Percentiles rank a stretch among this genome's conserved stretches.
These are phyloP conservation scores for Noccaea bulbosa DNA, from an alignment of 345 rosid species.

Conservation along the genomic window DNA sequence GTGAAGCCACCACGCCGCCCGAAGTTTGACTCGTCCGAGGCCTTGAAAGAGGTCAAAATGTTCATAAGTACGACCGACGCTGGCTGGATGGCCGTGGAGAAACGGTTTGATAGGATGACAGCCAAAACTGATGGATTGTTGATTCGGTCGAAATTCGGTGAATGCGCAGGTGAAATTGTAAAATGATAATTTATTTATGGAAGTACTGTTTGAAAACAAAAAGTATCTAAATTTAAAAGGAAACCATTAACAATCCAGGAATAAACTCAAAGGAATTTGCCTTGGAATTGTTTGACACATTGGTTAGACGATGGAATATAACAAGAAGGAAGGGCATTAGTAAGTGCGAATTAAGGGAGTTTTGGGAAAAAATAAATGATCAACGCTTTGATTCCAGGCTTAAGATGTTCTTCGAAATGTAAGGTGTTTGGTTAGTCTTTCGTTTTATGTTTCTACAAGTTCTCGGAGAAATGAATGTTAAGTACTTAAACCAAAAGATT, in stretches of 20 bases:
- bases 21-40: not conserved
- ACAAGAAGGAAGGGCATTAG: constrained; percentile 45
- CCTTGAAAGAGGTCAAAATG: constrained; percentile 9
- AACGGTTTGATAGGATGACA: not conserved
- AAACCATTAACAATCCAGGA: constrained; percentile 41
- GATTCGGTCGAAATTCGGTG: not conserved
- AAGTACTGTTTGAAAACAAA: too few relatives aligned
- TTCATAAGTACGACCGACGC: constrained; percentile 9
- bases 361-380: constrained; percentile 66
- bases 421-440: constrained; percentile 32
- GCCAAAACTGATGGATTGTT: not conserved
- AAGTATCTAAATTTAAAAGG: not conserved
- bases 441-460: constrained; percentile 13
- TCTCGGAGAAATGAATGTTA: not conserved
- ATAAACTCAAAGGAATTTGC: constrained; percentile 71
- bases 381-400: constrained; percentile 70
- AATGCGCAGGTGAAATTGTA: constrained; percentile 9
- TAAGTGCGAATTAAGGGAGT: constrained; percentile 46
- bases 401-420: constrained; percentile 69
- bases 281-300: constrained; percentile 57
- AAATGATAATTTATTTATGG: too few relatives aligned
- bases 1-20: not conserved
- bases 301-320: constrained; percentile 51
- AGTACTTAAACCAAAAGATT: constrained; percentile 1
- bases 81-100: constrained; percentile 20